Evolutionary conservation across 257 asterid genomes (phyloP), one percentile per base, ranked within the genome.

Genomic region (Gentiana straminea): DNA sequence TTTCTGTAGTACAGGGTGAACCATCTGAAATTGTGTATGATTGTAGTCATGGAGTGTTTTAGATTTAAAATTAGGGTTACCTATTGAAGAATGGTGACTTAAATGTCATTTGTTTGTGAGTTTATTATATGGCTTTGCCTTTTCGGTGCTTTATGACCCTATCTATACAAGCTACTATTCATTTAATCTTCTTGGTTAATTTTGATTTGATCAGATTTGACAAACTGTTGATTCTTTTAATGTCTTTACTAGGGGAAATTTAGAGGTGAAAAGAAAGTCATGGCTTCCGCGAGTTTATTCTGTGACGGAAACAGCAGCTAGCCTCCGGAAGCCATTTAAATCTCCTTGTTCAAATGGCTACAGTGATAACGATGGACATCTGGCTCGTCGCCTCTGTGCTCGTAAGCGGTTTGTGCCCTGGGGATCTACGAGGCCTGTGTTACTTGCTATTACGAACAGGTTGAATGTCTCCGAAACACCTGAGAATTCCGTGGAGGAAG

Each of bases 341-440:
- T 94, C 95, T 63, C 98, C 94, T 33, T 74, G 81, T 60, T 79
- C 88, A 35, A 60, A 72, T 75, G 95, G 98, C 50, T 87, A 87
- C 73, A 71, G 75, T 10, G 81, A 73, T 52, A 78, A 67, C 69
- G 79, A 81, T 51, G 93, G 79, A 67, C 84, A 79, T 67, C 75
- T 91, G 51, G 62, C 81, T 39, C 85, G 86, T n/a, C 78, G 90
- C 65, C 96, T 91, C 49, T 75, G 75, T 52, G 96, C 94, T 66
- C 94, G 98, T 48, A 91, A 83, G 77, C 78, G 84, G 69, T 91
- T 91, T 64, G 95, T 91, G 60, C 98, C 98, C 3, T 91, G 98
- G 98, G 98, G 97, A 8, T 83, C 96, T 60, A 63, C 78, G 1
- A 83, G 76, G 64, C 93, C 98, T 49, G 85, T 54, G 13, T 54